phyloP scores from a whole-genome alignment of 2,329 filamentous ascomycete species.

The Dendrostoma leiphaemia region DNA sequence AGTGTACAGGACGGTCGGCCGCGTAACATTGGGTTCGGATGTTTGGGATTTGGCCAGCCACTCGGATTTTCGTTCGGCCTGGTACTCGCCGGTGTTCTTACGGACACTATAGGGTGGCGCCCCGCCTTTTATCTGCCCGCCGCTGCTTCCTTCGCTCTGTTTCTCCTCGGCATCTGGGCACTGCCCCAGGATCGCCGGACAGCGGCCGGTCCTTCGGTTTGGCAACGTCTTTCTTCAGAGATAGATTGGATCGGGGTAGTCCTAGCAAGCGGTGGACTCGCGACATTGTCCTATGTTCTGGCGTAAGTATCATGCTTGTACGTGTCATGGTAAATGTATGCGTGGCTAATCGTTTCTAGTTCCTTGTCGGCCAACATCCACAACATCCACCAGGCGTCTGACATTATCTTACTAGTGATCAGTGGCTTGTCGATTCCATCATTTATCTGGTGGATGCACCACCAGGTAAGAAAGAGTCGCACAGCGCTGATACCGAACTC shows the following conservation, averaged over 20 bases:
- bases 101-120: slow-evolving; percentile 47
- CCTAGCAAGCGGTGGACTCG: slow-evolving; percentile 44
- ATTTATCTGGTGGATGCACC: slow-evolving; percentile 54
- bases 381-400: slow-evolving; percentile 40
- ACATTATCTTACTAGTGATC: slow-evolving; percentile 43
- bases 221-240: slow-evolving; percentile 32
- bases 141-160: slow-evolving; percentile 33
- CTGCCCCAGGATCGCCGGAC: slow-evolving; percentile 31
- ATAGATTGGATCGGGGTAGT: slow-evolving; percentile 55
- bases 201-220: slow-evolving; percentile 6
- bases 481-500: slow-evolving; percentile 62
- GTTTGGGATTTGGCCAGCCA: slow-evolving; percentile 43
- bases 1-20: slow-evolving; percentile 29
- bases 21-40: slow-evolving; percentile 41
- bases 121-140: slow-evolving; percentile 42
- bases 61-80: slow-evolving; percentile 51
- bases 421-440: slow-evolving; percentile 40
- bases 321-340: not conserved
- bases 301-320: slow-evolving; percentile 36
- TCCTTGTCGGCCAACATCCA: slow-evolving; percentile 36
- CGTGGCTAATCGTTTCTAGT: slow-evolving; percentile 17
- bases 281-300: slow-evolving; percentile 51
- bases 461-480: slow-evolving; percentile 40
- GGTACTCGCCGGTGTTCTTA: slow-evolving; percentile 46
- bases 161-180: slow-evolving; percentile 33